A percentile compares a stretch with the other conserved stretches of the same genome.
Evolutionary conservation across 2,329 filamentous ascomycete species (phyloP).

Genomic region (Pestalotiopsis sp.): DNA sequence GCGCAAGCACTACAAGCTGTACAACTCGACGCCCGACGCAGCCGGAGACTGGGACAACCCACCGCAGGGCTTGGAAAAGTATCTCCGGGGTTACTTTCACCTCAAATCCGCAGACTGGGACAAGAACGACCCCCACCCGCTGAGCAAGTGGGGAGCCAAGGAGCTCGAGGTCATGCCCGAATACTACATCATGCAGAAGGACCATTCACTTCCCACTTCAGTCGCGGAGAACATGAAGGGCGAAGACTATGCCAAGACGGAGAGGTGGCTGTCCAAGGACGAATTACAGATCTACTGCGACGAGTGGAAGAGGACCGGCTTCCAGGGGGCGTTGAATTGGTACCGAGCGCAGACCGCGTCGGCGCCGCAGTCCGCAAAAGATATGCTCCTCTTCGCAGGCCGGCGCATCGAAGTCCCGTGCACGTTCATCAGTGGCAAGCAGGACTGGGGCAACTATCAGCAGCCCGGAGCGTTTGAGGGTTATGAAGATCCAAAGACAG

Average conservation of each 20-base stretch:
- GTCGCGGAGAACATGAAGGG: constrained; percentile 56
- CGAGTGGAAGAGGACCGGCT: constrained; percentile 64
- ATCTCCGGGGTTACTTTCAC: constrained; percentile 68
- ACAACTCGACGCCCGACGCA: constrained; percentile 54
- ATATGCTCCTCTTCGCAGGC: constrained; percentile 61
- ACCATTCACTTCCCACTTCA: constrained; percentile 59
- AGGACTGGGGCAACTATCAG: constrained; percentile 71
- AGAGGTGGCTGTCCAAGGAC: constrained; percentile 57
- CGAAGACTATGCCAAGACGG: constrained; percentile 45
- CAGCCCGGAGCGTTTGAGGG: constrained; percentile 64
- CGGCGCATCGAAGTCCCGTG: constrained; percentile 62
- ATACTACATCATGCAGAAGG: constrained; percentile 68
- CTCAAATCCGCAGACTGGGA: constrained; percentile 66
- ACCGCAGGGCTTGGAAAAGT: constrained; percentile 47
- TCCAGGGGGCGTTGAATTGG: constrained; percentile 69
- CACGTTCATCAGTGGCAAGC: constrained; percentile 60
- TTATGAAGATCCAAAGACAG: constrained; percentile 48
- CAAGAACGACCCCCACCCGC: constrained; percentile 53
- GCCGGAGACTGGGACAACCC: constrained; percentile 45
- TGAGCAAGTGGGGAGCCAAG: constrained; percentile 56
- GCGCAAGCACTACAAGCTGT: constrained; percentile 71
- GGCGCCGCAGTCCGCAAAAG: constrained; percentile 40
- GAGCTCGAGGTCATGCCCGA: constrained; percentile 62
- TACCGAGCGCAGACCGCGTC: constrained; percentile 62
- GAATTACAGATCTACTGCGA: constrained; percentile 61